Conservation (phyloP, 352 stramenopile genomes). For the Plasmopara muralis region DNA sequence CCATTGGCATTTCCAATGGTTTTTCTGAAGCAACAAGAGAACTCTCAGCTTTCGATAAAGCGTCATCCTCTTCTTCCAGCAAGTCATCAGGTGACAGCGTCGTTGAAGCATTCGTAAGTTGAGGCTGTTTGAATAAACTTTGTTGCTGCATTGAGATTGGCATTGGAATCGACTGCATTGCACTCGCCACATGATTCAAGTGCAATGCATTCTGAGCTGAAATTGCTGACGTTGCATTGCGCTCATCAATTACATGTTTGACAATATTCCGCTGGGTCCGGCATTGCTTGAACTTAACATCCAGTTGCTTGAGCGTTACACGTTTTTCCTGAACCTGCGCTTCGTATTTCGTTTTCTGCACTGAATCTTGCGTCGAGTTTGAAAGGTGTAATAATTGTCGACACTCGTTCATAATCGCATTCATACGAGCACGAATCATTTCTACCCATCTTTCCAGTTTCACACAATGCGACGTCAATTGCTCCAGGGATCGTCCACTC, state of each 20-base stretch:
- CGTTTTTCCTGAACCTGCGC: slow-evolving; percentile 66
- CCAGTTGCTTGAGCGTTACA: slow-evolving; percentile 59
- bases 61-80: slow-evolving; percentile 43
- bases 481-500: slow-evolving; percentile 54
- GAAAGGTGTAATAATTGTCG: slow-evolving; percentile 68
- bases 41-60: slow-evolving; percentile 19
- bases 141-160: slow-evolving; percentile 33
- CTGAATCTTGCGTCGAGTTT: slow-evolving; percentile 64
- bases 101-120: slow-evolving; percentile 1
- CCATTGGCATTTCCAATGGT: slow-evolving; percentile 53
- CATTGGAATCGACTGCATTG: slow-evolving; percentile 45
- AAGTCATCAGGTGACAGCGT: slow-evolving; percentile 53
- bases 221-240: slow-evolving; percentile 15
- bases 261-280: slow-evolving; percentile 73
- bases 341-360: slow-evolving; percentile 57
- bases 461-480: slow-evolving; percentile 72
- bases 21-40: slow-evolving; percentile 26
- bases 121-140: slow-evolving; percentile 15
- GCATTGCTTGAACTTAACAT: slow-evolving; percentile 78
- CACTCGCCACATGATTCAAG: slow-evolving; percentile 8
- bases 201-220: slow-evolving; percentile 10
- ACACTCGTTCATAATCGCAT: slow-evolving; percentile 78
- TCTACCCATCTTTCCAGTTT: slow-evolving; percentile 79
- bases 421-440: slow-evolving; percentile 72
- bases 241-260: slow-evolving; percentile 69